Evolutionary conservation across 2,329 filamentous ascomycete genomes (phyloP), one percentile per base, ranked within the genome.

Genomic region (Trichoderma sp.): DNA sequence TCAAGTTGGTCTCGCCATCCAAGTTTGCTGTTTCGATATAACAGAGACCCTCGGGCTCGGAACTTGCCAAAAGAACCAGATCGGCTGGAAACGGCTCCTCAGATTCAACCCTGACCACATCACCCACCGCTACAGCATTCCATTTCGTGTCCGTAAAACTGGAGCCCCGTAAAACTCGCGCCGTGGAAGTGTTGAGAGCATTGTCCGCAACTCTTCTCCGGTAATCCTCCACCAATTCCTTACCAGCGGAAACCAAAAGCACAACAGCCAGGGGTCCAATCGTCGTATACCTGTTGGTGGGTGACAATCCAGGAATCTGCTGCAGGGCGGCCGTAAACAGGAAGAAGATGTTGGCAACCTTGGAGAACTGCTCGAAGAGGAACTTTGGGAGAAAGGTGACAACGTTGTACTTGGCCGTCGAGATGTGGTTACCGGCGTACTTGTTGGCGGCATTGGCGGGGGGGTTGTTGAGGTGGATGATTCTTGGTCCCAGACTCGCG

Each of bases 291-390:
- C 87, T 89, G 83, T 98, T 98, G 11, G 96, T 99, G 8, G 97
- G 96, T 39, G 95, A 97, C 73, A 99, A 91, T 75, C 92, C 91
- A 26, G 96, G 96, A 73, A 99, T 97, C 81, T 99, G 96, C 84
- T 99, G 96, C 60, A 99, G 85, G 53, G 90, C 91, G 18, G 96
- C 95, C 47, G 96, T 99, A 82, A 99, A 98, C 80, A 99, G 89
- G 92, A 99, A 99, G 86, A 99, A 99, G 79, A 99, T 83, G 83
- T 99, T 99, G 85, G 96, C 96, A 82, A 98, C 97, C 86, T 98
- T 99, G 73, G 95, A 98, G 84, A 99, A 99, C 81, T 99, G 96
- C 82, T 99, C 96, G 81, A 95, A 94, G 71, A 99, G 86, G 83
- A 99, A 99, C 82, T 99, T 99, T 65, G 96, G 96, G 21, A 98